Base-by-base conservation (phyloP, 73 alveolate genomes). In the Paramecium sexaurelia region DNA sequence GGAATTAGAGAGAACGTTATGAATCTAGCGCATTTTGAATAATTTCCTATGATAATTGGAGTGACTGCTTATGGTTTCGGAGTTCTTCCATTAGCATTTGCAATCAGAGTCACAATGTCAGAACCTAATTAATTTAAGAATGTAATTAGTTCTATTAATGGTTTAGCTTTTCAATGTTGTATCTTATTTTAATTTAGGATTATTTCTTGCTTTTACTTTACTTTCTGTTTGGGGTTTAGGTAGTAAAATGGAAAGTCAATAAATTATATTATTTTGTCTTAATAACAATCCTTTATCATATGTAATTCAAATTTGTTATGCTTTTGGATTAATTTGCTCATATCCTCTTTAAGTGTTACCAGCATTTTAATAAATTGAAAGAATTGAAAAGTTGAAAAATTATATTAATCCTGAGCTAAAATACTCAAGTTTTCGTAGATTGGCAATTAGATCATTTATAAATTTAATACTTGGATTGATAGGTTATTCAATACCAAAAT, bases 151-250 rank as follows among this genome's bases (percentile, higher is more conserved):
- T 29, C 5, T 0, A 27, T 24, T 56, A 20, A 13, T 68, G 10
- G 15, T 26, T 29, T 68, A 75, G 88, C 37, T 75, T 19, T 75
- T 75, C 37, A 20, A 37, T 75, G 68, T 37, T 75, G 88, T 75
- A 7, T 36, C 88, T 4, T 24, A 17, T 19, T 75, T n/a, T 8
- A 20, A 7, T 75, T 13, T 75, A 15, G 61, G 61, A 13, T 40
- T 75, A 75, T 75, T 24, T 37, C 22, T 75, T 32, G 17, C 43
- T 24, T 75, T 75, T 39, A 32, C 88, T 1, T n/a, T 37, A 20
- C 5, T 75, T 7, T 75, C 55, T 13, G 88, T 75, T 9, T 75
- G 88, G 88, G 88, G 69, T 1, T 37, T 75, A 36, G 88, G 88
- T 19, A 20, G 27, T 17, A 20, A 20, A 40, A 75, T 75, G 35